A percentile compares a stretch with the other conserved stretches of the same genome.
phyloP scores from a whole-genome alignment of 2,329 filamentous ascomycete species.

The Diplodia intermedia region DNA sequence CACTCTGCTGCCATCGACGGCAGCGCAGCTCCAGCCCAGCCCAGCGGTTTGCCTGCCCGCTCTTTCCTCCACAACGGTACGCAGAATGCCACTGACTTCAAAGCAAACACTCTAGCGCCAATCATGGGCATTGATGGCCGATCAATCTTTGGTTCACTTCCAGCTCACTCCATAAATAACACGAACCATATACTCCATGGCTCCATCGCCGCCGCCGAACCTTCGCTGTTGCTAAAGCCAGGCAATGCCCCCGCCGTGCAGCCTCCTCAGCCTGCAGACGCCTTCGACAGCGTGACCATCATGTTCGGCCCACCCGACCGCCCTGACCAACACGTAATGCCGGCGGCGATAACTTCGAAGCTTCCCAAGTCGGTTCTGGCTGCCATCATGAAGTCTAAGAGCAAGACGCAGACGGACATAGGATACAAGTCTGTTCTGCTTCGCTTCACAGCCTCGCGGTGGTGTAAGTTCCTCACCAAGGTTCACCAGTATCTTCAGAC shows the following conservation, averaged over 20 bases:
- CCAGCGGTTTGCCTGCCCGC: neutral
- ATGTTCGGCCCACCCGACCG: neutral
- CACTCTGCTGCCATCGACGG: neutral
- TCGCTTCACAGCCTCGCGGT: neutral
- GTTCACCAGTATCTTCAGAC: neutral
- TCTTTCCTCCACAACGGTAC: neutral
- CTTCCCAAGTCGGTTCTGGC: neutral
- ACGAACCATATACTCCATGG: neutral
- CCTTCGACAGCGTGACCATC: neutral
- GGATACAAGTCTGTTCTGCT: neutral
- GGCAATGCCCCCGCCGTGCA: neutral
- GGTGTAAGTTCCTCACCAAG: slow-evolving; percentile 1
- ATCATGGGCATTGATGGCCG: neutral
- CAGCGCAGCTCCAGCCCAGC: neutral
- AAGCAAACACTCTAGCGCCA: neutral
- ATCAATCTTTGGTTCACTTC: neutral
- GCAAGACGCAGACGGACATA: neutral
- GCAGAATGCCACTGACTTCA: neutral
- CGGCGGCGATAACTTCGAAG: neutral
- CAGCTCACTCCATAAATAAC: neutral
- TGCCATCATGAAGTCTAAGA: neutral
- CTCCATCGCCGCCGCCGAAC: neutral
- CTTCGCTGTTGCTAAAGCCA: neutral
- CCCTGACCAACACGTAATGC: neutral
- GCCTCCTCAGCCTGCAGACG: neutral